phyloP scores from a whole-genome alignment of 2,329 filamentous ascomycete species.

The Colletotrichum costaricense region DNA sequence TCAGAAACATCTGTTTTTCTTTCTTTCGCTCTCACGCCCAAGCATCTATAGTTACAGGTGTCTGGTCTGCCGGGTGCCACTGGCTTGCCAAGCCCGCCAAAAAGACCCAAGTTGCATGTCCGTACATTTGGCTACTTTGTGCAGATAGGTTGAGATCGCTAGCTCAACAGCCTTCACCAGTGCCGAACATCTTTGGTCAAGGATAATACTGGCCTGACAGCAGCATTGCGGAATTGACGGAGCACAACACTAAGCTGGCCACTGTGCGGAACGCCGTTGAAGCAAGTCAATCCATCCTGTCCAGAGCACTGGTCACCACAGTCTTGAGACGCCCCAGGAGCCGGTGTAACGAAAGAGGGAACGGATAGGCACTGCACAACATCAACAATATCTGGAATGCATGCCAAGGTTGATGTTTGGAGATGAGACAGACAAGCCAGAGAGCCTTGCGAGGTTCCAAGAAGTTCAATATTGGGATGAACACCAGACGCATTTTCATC shows the following conservation, averaged over 20 bases:
- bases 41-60: not conserved
- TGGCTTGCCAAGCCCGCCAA: not conserved
- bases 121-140: not conserved
- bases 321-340: not conserved
- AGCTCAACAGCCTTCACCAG: not conserved
- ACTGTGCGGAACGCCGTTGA: not conserved
- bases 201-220: not conserved
- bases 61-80: not conserved
- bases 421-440: not conserved
- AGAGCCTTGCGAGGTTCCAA: not conserved
- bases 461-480: not conserved
- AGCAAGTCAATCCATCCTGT: not conserved
- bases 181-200: not conserved
- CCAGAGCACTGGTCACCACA: no score
- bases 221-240: not conserved
- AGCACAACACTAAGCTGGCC: not conserved
- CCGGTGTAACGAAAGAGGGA: not conserved
- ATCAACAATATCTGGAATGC: not conserved
- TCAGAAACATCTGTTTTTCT: not conserved
- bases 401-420: conserved; percentile 1
- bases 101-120: not conserved
- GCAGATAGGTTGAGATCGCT: not conserved
- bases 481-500: not conserved
- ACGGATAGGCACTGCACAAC: not conserved
- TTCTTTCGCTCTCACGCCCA: not conserved